Percentiles rank a stretch among this genome's conserved stretches.
phyloP scores from a whole-genome alignment of 176 grass and related monocot genomes.

The Thalia dealbata region DNA sequence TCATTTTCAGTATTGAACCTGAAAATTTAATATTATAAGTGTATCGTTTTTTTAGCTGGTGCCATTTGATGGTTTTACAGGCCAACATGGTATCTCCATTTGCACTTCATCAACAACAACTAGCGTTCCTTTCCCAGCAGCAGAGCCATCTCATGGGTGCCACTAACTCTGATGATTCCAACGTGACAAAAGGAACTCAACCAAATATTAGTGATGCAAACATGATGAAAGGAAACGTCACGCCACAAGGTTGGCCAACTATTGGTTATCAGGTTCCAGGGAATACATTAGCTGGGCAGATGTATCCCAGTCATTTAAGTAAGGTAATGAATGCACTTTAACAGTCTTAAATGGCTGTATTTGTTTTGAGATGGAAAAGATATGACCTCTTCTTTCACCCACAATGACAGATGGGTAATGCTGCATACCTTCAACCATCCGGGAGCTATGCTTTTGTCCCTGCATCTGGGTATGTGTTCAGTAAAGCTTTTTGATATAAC shows the following conservation, averaged over 20 bases:
- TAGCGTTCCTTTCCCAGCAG: conserved; percentile 29
- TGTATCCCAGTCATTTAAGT: not conserved
- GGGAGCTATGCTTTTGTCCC: conserved; percentile 19
- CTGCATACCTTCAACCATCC: not conserved
- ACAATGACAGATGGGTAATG: conserved; percentile 1
- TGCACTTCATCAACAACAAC: conserved; percentile 34
- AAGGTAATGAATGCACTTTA: not conserved
- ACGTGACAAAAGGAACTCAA: too few relatives aligned
- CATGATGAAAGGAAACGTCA: not conserved
- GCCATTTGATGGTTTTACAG: conserved; percentile 24
- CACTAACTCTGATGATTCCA: conserved; percentile 12
- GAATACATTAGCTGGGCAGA: not conserved
- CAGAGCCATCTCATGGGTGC: conserved; percentile 25
- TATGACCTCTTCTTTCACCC: not conserved
- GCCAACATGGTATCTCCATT: conserved; percentile 33
- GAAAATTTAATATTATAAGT: not conserved
- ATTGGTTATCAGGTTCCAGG: conserved; percentile 23
- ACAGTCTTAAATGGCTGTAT: not conserved
- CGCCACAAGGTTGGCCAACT: conserved; percentile 25
- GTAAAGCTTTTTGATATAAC: not conserved
- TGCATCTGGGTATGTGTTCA: conserved; percentile 16
- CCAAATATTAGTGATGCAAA: conserved; percentile 7
- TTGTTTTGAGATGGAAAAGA: not conserved
- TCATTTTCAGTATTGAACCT: not conserved
- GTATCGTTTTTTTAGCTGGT: conserved; percentile 3